Evolutionary conservation across 306 rosid species (phyloP), one percentile per base, ranked within the genome.

Genomic region (Neltuma alba): DNA sequence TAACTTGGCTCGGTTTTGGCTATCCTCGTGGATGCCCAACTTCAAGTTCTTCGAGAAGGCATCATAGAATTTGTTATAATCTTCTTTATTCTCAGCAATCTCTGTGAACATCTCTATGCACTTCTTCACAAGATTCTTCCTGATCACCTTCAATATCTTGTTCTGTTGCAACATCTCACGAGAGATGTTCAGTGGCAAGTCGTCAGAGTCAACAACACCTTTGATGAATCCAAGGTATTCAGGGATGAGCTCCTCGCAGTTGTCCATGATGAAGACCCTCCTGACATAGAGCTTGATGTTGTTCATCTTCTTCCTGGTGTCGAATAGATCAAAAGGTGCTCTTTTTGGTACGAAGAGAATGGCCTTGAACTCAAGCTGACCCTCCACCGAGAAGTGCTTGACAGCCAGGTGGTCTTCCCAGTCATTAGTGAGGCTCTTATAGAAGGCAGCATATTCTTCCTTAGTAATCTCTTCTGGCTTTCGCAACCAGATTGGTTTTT

Each of bases 401-500:
- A 89, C 90, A 7, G 93, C 93, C 40, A 89, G 85, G 55, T 89
- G 91, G 0, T 89, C 93, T 57, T 89, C 93, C 93, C 93, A 87
- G 55, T 89, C 93, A 67, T 87, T 87, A 33, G 90, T 87, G 75
- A 89, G 62, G 74, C 91, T 89, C 87, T 87, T 89, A 75, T 89
- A 89, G 88, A 89, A 87, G 10, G 93, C 65, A 7, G 90, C 88
- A 30, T 89, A 89, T 21, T 89, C 93, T 0, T 89, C 93, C 75
- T 84, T 89, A 0, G 87, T 80, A 1, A 89, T 87, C 72, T 86
- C 93, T 30, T 89, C 93, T 0, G 93, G 93, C 75, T 89, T 89
- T 7, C 91, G 87, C 8, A 89, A 58, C 93, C 91, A 89, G 69
- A 89, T 87, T 4, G 93, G 91, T 69, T 89, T 87, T 80, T 89